Conservation (phyloP, 306 rosid species). For the Inga leiocalycina region DNA sequence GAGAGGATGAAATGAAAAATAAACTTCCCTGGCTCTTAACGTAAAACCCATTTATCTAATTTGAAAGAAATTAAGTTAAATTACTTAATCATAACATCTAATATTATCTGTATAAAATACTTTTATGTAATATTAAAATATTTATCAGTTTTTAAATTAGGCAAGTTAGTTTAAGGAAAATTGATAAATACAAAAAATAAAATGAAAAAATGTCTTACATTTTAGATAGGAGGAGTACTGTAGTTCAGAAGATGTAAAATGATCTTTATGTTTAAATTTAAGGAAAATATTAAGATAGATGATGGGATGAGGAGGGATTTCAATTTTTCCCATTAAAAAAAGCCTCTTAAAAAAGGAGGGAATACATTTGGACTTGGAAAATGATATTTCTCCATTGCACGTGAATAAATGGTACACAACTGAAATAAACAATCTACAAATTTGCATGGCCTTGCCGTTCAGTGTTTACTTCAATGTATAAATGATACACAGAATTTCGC, state of each 20-base stretch:
- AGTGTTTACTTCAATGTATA: conserved; percentile 19
- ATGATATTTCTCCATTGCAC: conserved; percentile 11
- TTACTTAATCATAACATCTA: too few relatives aligned
- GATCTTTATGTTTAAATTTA: not conserved
- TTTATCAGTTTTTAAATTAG: too few relatives aligned
- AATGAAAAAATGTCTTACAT: too few relatives aligned
- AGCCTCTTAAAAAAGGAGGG: not conserved
- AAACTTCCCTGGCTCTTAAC: too few relatives aligned
- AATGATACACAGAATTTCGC: conserved; percentile 50
- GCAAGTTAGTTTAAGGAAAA: too few relatives aligned
- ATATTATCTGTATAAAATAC: too few relatives aligned
- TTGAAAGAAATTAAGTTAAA: too few relatives aligned
- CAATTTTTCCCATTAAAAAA: conserved; percentile 8
- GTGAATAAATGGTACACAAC: conserved; percentile 28
- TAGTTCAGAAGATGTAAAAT: not conserved
- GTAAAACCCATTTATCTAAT: too few relatives aligned
- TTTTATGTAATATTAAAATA: too few relatives aligned
- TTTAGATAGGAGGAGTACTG: too few relatives aligned
- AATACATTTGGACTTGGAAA: conserved; percentile 2
- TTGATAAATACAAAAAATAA: too few relatives aligned
- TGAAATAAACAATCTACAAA: conserved; percentile 49
- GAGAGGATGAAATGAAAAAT: not conserved
- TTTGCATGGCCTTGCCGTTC: conserved; percentile 35
- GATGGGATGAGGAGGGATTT: not conserved
- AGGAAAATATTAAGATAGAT: not conserved